These are phyloP conservation scores for Trichomonas gallinae DNA, from an alignment of 208 protist genomes.

Conservation along the genomic window DNA sequence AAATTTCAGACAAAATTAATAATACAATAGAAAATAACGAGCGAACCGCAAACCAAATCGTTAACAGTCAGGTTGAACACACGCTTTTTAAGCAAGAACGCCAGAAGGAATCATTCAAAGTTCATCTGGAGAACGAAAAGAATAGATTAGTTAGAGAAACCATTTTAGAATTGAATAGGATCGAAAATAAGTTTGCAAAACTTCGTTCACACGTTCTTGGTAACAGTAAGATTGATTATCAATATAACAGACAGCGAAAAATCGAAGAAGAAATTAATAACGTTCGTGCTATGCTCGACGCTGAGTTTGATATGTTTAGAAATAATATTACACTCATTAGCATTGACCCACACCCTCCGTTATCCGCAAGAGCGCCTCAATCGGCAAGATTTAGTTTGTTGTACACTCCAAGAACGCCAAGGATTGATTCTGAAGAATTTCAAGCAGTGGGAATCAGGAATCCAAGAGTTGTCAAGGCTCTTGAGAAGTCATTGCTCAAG, in stretches of 20 bases:
- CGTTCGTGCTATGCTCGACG: background rate
- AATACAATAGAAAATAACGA: background rate
- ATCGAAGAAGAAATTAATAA: background rate
- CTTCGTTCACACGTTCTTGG: background rate
- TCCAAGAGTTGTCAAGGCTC: background rate
- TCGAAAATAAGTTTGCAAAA: background rate
- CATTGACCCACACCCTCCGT: background rate
- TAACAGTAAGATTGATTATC: background rate
- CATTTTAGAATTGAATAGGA: background rate
- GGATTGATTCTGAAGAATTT: background rate
- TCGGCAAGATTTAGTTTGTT: background rate
- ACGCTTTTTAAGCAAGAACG: background rate
- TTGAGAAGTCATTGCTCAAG: background rate
- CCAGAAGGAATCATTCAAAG: background rate
- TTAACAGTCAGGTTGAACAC: background rate
- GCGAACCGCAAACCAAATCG: background rate
- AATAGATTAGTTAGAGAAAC: background rate
- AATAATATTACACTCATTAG: background rate
- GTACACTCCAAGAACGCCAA: background rate
- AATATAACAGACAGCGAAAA: background rate
- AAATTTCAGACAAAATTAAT: background rate
- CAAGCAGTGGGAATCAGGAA: background rate
- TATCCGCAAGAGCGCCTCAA: background rate
- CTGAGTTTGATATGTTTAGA: background rate
- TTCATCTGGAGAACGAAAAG: background rate